These are phyloP conservation scores for Penicillium freii DNA, from an alignment of 2,329 filamentous ascomycete genomes.

Conservation along the genomic window DNA sequence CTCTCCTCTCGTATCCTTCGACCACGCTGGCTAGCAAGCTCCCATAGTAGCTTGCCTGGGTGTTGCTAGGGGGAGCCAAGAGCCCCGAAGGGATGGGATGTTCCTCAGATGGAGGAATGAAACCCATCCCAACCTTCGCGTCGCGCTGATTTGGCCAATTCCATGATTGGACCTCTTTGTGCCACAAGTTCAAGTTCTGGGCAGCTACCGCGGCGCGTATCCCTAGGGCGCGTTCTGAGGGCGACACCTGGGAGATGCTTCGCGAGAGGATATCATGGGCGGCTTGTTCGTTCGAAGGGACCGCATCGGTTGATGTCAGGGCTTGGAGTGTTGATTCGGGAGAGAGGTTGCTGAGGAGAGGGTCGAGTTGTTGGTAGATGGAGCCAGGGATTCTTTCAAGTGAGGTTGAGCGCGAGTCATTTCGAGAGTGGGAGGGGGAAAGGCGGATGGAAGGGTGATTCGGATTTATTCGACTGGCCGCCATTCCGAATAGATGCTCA, in stretches of 20 bases:
- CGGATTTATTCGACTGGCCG: constrained; percentile 32
- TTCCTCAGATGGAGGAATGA: constrained; percentile 32
- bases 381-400: constrained; percentile 38
- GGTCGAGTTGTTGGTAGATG: constrained; percentile 43
- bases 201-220: constrained; percentile 59
- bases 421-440: constrained; percentile 27
- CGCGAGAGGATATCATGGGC: constrained; percentile 43
- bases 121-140: constrained; percentile 42
- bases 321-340: constrained; percentile 54
- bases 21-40: constrained; percentile 67
- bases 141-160: constrained; percentile 51
- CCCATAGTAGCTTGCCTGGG: constrained; percentile 59
- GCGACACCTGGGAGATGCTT: constrained; percentile 56
- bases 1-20: constrained; percentile 65
- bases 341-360: constrained; percentile 53
- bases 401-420: constrained; percentile 37
- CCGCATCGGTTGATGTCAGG: constrained; percentile 45
- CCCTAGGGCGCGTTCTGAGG: constrained; percentile 58
- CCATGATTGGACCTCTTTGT: constrained; percentile 59
- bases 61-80: constrained; percentile 3
- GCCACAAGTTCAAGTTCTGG: constrained; percentile 59
- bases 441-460: constrained; percentile 31
- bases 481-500: constrained; percentile 29
- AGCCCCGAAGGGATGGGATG: neutral
- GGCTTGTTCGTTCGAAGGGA: constrained; percentile 38